A percentile compares a stretch with the other conserved stretches of the same genome.
These are phyloP conservation scores for Coix lacrymajobi DNA, from an alignment of 176 grass and related monocot species.

Conservation along the genomic window DNA sequence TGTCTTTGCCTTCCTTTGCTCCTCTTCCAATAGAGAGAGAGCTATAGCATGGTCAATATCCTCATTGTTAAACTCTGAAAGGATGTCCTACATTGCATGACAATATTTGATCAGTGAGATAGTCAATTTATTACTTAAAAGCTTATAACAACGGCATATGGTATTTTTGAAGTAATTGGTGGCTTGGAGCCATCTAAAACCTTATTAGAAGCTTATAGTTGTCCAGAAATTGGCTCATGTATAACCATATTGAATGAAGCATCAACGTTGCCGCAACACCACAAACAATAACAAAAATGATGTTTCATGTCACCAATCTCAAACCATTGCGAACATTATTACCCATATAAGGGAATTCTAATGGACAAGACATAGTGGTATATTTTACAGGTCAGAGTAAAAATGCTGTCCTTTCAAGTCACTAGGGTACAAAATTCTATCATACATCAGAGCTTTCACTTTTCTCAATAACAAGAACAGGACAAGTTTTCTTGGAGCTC, in stretches of 20 bases:
- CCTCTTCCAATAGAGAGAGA: constrained; percentile 86
- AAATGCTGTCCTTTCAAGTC: neutral
- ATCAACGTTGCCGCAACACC: neutral
- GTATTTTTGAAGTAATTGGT: constrained; percentile 5
- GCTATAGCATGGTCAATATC: constrained; percentile 94
- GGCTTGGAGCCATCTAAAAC: neutral
- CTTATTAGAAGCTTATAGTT: neutral
- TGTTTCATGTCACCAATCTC: neutral
- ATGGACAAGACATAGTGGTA: neutral
- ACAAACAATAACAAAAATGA: neutral
- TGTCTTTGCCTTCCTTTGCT: constrained; percentile 53
- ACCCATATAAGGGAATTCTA: neutral
- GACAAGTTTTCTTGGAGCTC: neutral
- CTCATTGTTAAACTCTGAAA: constrained; percentile 68
- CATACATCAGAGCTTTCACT: neutral
- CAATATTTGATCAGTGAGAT: constrained; percentile 26
- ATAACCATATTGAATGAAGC: neutral
- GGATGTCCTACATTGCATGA: constrained; percentile 46
- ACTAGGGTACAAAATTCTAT: neutral
- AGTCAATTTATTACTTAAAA: neutral
- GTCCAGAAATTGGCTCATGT: neutral
- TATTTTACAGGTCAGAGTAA: neutral
- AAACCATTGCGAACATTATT: neutral
- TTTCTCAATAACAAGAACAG: neutral
- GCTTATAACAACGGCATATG: neutral